Evolutionary conservation across 2,329 filamentous ascomycete species (phyloP), one percentile per base, ranked within the genome.

Genomic region (Trichoderma atrobrunneum): DNA sequence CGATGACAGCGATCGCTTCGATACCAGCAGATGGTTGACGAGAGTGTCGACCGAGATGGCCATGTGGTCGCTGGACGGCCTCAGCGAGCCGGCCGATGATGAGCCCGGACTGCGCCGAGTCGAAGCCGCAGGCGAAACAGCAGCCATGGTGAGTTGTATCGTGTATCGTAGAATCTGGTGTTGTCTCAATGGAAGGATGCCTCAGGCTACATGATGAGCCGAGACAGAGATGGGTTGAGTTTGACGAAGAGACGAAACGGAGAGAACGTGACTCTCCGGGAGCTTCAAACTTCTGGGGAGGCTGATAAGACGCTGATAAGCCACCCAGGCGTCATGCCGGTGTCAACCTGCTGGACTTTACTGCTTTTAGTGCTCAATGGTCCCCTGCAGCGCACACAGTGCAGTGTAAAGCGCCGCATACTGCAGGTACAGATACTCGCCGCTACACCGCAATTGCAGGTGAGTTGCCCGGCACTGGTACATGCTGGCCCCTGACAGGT

Each of bases 1-100:
- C 12, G 94, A 94, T 18, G 92, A 93, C 5, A 98, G 87, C 1
- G 95, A 95, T 59, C 93, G 90, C 80, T 98, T 98, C 10, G 95
- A 93, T 34, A 92, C 91, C 54, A 98, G 89, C 43, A 98, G 91
- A 82, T 97, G 91, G 68, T 90, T 88, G 71, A 98, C 93, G 57
- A 98, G 89, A 28, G 89, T 90, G 76, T 97, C 93, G 78, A 97
- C 88, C 39, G 81, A 76, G 65, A 82, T 78, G 65, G 74, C 71
- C 56, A 67, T 70, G 30, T 56, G 74, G 72, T 77, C 76, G 57
- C 76, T 74, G 3, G 79, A 79, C 18, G 76, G 79, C 62, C 78
- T 77, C 34, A 81, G 79, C 10, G 81, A 83, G 57, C 76, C 77
- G 36, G 77, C 76, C 21, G 81, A 83, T 28, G 64, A 68, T 10